These are phyloP conservation scores for Mycena alexandri DNA, from an alignment of 768 basidiomycete species.

Conservation along the genomic window DNA sequence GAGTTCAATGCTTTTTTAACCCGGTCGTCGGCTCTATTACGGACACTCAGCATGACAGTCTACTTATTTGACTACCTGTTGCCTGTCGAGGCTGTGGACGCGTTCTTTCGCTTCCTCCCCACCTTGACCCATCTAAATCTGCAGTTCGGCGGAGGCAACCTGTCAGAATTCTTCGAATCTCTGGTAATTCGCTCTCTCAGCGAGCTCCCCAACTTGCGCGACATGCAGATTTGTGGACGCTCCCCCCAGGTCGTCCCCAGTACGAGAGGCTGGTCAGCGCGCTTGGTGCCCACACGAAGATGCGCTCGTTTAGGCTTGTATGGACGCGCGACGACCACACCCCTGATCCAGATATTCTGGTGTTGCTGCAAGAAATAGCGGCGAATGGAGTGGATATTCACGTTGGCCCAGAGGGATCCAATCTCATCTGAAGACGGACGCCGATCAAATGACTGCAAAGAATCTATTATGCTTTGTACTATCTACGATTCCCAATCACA, in stretches of 20 bases:
- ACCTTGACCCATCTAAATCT: not conserved
- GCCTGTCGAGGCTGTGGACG: not conserved
- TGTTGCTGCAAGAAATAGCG: too few species aligned
- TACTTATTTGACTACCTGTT: not conserved
- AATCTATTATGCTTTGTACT: not conserved
- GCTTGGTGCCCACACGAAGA: not conserved
- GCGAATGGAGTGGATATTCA: too few species aligned
- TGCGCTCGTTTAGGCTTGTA: not conserved
- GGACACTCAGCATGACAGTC: not conserved
- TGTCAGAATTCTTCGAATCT: too few species aligned
- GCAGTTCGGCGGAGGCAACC: not conserved
- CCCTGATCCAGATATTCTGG: too few species aligned
- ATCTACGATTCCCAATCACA: not conserved
- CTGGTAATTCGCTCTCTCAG: not conserved
- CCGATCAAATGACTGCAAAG: not conserved
- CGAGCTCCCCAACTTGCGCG: not conserved
- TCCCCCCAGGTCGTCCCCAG: not conserved
- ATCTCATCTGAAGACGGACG: too few species aligned
- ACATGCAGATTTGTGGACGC: not conserved
- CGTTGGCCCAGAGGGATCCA: too few species aligned
- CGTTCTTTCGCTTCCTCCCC: not conserved
- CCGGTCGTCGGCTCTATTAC: not conserved
- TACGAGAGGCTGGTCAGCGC: not conserved
- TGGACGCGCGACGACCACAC: too few species aligned
- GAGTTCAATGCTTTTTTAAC: not conserved